Conservation (phyloP, 2,329 filamentous ascomycete genomes). For the Stagonosporopsis vannaccii region DNA sequence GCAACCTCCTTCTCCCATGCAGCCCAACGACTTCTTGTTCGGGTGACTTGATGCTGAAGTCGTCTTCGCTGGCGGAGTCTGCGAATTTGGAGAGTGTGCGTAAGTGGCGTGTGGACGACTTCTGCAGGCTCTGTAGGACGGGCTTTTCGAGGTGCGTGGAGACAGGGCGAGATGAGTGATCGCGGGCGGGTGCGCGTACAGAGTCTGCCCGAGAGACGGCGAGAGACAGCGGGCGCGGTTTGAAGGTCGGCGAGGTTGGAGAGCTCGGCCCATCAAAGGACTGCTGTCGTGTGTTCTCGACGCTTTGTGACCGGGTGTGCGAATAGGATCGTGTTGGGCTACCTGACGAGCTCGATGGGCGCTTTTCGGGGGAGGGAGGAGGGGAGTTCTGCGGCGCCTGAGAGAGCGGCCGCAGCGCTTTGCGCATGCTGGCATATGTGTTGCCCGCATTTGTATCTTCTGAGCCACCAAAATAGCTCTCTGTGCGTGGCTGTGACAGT, state of each 20-base stretch:
- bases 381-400: constrained; percentile 44
- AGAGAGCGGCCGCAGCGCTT: constrained; percentile 70
- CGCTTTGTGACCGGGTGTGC: constrained; percentile 51
- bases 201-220: constrained; percentile 50
- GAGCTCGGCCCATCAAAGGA: constrained; percentile 56
- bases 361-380: constrained; percentile 34
- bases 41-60: constrained; percentile 79
- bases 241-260: constrained; percentile 39
- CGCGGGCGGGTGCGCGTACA: constrained; percentile 46
- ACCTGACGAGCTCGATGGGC: constrained; percentile 19
- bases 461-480: constrained; percentile 52
- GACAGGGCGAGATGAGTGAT: constrained; percentile 41
- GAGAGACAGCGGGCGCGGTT: constrained; percentile 53
- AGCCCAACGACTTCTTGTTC: constrained; percentile 88
- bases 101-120: constrained; percentile 88
- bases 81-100: constrained; percentile 86
- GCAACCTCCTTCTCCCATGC: constrained; percentile 81
- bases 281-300: constrained; percentile 43
- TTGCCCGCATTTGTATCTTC: constrained; percentile 63
- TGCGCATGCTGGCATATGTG: constrained; percentile 75
- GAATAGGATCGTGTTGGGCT: constrained; percentile 30
- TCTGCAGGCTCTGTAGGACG: constrained; percentile 82
- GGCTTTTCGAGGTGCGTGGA: constrained; percentile 48
- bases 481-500: constrained; percentile 59
- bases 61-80: constrained; percentile 75